Percentiles rank a stretch among this genome's conserved stretches.
phyloP scores from a whole-genome alignment of 176 grass and related monocot species.

The Saccharum spontaneum region DNA sequence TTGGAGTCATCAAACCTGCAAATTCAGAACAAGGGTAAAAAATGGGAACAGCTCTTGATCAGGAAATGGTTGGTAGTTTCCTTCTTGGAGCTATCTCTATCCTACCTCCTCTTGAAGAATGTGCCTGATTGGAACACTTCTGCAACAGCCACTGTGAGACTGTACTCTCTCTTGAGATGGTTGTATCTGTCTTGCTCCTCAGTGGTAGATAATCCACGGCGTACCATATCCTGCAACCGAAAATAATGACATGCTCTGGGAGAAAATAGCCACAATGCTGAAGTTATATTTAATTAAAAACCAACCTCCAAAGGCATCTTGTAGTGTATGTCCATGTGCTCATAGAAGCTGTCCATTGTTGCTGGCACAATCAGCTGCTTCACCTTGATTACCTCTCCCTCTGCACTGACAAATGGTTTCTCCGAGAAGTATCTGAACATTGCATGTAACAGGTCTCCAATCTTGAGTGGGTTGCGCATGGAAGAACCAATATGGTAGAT shows the following conservation, averaged over 20 bases:
- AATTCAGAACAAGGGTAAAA: neutral
- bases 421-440: conserved; percentile 21
- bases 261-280: neutral
- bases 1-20: conserved; percentile 40
- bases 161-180: conserved; percentile 5
- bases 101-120: neutral
- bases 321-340: conserved; percentile 2
- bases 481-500: conserved; percentile 27
- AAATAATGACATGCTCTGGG: neutral
- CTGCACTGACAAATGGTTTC: neutral
- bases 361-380: conserved; percentile 2
- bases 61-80: neutral
- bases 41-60: neutral
- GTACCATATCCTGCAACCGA: neutral
- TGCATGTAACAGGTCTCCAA: neutral
- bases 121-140: neutral
- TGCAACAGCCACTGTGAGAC: conserved; percentile 2
- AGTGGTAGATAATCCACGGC: neutral
- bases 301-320: conserved; percentile 6
- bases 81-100: neutral
- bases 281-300: neutral
- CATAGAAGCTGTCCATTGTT: conserved; percentile 27
- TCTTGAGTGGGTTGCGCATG: neutral
- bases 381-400: neutral
- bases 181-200: neutral